These are phyloP conservation scores for Thermomyces lanuginosus DNA, from an alignment of 2,329 filamentous ascomycete genomes.

Conservation along the genomic window DNA sequence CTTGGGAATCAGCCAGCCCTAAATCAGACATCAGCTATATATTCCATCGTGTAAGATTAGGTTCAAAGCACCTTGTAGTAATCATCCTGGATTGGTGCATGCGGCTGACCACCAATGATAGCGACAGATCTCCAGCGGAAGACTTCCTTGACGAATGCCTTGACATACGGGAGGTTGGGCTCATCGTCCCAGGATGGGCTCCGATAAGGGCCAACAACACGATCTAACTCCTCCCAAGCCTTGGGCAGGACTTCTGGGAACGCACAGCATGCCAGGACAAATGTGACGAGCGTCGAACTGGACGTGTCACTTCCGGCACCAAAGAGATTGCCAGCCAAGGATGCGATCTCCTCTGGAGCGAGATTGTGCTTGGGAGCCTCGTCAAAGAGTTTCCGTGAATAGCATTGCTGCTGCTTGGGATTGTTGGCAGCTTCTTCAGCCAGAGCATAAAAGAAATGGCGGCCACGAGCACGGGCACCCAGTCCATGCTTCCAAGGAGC, in stretches of 20 bases:
- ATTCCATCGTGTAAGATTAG: neutral
- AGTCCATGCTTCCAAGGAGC: constrained; percentile 37
- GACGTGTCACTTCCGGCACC: constrained; percentile 16
- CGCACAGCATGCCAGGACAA: constrained; percentile 15
- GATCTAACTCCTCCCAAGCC: constrained; percentile 25
- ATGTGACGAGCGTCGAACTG: constrained; percentile 15
- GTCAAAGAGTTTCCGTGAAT: constrained; percentile 33
- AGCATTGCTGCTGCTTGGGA: constrained; percentile 22
- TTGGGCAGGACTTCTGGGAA: constrained; percentile 19
- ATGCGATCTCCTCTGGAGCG: constrained; percentile 30
- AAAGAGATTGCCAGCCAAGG: constrained; percentile 30
- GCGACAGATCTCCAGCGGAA: constrained; percentile 14
- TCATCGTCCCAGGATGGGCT: constrained; percentile 19
- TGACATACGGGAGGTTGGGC: constrained; percentile 14
- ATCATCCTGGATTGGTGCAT: constrained; percentile 12
- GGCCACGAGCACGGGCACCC: constrained; percentile 29
- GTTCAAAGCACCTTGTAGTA: constrained; percentile 9
- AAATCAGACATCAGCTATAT: neutral
- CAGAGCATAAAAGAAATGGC: constrained; percentile 37
- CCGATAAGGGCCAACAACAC: constrained; percentile 16
- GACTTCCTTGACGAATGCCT: constrained; percentile 17
- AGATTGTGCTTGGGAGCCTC: constrained; percentile 33
- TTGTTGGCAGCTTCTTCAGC: constrained; percentile 35
- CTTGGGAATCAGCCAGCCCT: constrained; percentile 33
- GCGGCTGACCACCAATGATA: constrained; percentile 11